Conservation (phyloP, 176 grass and related monocot species). For the Ampelocalamus luodianensis region DNA sequence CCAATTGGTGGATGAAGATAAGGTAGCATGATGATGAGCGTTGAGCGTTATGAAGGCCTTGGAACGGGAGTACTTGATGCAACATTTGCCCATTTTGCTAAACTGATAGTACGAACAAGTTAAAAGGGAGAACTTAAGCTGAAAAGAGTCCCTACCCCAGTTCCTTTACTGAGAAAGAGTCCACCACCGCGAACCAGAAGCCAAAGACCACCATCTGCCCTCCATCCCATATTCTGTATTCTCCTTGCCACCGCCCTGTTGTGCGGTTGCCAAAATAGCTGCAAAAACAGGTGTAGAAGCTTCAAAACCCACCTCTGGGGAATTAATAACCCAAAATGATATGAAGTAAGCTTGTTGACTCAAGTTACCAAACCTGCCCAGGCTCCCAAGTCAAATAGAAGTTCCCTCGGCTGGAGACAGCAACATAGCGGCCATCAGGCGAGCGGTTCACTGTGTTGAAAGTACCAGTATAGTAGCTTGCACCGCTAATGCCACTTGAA, state of each 20-base stretch:
- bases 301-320: neutral
- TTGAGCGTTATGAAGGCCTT: neutral
- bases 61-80: neutral
- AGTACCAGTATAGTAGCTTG: slow-evolving; percentile 95
- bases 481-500: slow-evolving; percentile 99
- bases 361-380: slow-evolving; percentile 58
- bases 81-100: neutral
- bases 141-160: slow-evolving; percentile 49
- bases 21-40: neutral
- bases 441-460: slow-evolving; percentile 94
- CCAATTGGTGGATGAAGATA: neutral
- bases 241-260: slow-evolving; percentile 92
- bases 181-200: slow-evolving; percentile 94
- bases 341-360: neutral
- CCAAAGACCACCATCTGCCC: slow-evolving; percentile 97
- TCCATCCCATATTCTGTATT: slow-evolving; percentile 99
- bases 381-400: slow-evolving; percentile 98
- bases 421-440: slow-evolving; percentile 83
- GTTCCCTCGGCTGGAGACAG: slow-evolving; percentile 92
- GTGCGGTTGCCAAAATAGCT: slow-evolving; percentile 97
- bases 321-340: neutral
- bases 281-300: neutral
- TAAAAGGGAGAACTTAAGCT: too few relatives aligned
- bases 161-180: slow-evolving; percentile 97
- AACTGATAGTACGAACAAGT: neutral